These are phyloP conservation scores for Pyronema domesticum DNA, from an alignment of 495 filamentous ascomycete genomes.

Conservation along the genomic window DNA sequence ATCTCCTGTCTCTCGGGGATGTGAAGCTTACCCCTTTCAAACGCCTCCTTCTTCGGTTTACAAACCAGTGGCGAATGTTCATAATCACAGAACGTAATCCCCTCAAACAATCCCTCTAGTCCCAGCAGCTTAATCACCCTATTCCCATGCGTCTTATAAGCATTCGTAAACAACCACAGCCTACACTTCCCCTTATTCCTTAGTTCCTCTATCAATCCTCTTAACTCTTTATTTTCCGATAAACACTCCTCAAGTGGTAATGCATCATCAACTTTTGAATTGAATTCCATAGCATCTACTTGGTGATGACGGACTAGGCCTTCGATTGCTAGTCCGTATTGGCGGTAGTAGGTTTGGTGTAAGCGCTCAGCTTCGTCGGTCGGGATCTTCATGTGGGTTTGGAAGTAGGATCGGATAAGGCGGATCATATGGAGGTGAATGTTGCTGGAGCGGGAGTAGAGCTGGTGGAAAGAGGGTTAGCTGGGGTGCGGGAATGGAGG, in stretches of 20 bases:
- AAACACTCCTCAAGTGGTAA: constrained; percentile 74
- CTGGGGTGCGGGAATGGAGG: not conserved
- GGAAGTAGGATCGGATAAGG: constrained; percentile 33
- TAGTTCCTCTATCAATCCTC: constrained; percentile 58
- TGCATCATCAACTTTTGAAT: constrained; percentile 84
- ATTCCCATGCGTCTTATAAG: constrained; percentile 72
- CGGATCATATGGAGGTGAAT: constrained; percentile 42
- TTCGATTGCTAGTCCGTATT: constrained; percentile 93
- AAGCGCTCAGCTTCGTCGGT: constrained; percentile 59
- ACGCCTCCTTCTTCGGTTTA: constrained; percentile 76
- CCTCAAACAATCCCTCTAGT: constrained; percentile 66
- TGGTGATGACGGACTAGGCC: constrained; percentile 85
- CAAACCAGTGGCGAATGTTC: constrained; percentile 43
- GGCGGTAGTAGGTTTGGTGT: constrained; percentile 79
- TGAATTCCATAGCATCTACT: constrained; percentile 91
- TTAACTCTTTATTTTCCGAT: constrained; percentile 53
- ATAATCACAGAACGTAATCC: constrained; percentile 88
- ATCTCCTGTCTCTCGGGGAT: too few species aligned
- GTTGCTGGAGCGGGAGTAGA: constrained; percentile 21
- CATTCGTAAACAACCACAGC: constrained; percentile 91
- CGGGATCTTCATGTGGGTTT: constrained; percentile 28
- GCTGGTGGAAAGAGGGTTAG: not conserved
- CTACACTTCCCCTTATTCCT: constrained; percentile 54
- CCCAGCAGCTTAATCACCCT: constrained; percentile 65
- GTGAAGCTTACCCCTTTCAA: constrained; percentile 46